Conservation (phyloP, 495 filamentous ascomycete species). For the Aspergillus biplanus region DNA sequence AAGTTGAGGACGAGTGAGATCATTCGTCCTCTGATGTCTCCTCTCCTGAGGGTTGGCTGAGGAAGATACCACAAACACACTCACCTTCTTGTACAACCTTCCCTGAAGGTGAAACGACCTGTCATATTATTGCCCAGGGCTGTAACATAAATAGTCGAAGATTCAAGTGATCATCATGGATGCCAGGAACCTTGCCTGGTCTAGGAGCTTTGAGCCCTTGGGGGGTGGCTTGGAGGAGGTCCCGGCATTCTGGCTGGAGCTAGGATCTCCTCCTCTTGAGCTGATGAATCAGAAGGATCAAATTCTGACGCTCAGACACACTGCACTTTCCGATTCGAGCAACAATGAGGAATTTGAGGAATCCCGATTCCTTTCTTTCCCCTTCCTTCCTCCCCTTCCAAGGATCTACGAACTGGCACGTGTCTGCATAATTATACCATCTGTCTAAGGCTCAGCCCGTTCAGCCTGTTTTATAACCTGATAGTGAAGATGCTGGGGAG, state of each 20-base stretch:
- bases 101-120: slow-evolving; percentile 28
- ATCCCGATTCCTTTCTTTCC: slow-evolving; percentile 14
- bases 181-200: slow-evolving; percentile 17
- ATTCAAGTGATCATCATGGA: slow-evolving; percentile 16
- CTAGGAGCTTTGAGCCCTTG: slow-evolving; percentile 4
- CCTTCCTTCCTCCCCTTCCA: slow-evolving; percentile 5
- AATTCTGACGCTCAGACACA: slow-evolving; percentile 12
- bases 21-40: not conserved
- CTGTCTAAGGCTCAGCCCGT: not conserved
- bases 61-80: slow-evolving; percentile 7
- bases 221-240: slow-evolving; percentile 28
- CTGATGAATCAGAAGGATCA: slow-evolving; percentile 22
- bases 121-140: slow-evolving; percentile 24
- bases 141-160: slow-evolving; percentile 21
- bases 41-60: slow-evolving; percentile 8
- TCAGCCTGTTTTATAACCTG: slow-evolving; percentile 15
- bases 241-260: slow-evolving; percentile 35
- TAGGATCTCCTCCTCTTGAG: slow-evolving; percentile 26
- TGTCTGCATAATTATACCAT: slow-evolving; percentile 26
- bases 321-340: slow-evolving; percentile 8
- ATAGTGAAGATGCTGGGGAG: not conserved
- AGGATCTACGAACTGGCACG: slow-evolving; percentile 40
- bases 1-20: not conserved
- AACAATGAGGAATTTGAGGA: not conserved
- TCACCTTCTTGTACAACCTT: slow-evolving; percentile 16